Percentiles rank a stretch among this genome's conserved stretches.
Conservation (phyloP, 768 basidiomycete genomes). For the Trametes coccinea region DNA sequence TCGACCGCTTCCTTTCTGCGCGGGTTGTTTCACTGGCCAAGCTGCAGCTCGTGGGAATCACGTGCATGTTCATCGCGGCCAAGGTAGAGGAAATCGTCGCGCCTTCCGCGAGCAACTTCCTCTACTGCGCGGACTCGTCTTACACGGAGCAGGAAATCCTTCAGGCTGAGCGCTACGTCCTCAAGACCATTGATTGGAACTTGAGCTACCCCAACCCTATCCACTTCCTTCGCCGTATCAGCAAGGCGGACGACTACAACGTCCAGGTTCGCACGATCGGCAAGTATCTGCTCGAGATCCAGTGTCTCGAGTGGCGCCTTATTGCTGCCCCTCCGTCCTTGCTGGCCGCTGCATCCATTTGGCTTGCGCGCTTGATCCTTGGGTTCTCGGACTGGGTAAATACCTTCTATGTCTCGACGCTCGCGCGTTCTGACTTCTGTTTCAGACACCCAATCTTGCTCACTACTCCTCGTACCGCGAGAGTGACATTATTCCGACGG, state of each 20-base stretch:
- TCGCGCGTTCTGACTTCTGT: conserved; percentile 13
- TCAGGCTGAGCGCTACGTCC: conserved; percentile 85
- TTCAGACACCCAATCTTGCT: conserved; percentile 76
- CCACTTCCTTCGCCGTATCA: conserved; percentile 83
- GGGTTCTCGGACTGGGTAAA: conserved; percentile 87
- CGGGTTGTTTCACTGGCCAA: conserved; percentile 62
- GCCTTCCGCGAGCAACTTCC: conserved; percentile 80
- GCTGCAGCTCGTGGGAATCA: conserved; percentile 81
- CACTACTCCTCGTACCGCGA: conserved; percentile 89
- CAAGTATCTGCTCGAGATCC: conserved; percentile 90
- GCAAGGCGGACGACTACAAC: conserved; percentile 93
- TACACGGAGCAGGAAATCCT: conserved; percentile 81
- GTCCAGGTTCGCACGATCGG: conserved; percentile 82
- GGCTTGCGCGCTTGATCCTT: conserved; percentile 80
- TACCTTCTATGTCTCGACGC: background rate
- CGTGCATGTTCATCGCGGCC: conserved; percentile 83
- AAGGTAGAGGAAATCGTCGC: conserved; percentile 94
- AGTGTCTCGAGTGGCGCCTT: conserved; percentile 77
- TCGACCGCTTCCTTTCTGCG: conserved; percentile 63
- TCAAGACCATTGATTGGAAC: conserved; percentile 86
- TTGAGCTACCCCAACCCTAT: conserved; percentile 86
- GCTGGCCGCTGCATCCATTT: conserved; percentile 81
- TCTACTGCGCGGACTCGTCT: conserved; percentile 74
- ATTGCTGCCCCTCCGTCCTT: conserved; percentile 73
- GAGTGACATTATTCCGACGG: conserved; percentile 74